These are phyloP conservation scores for Pseudogymnoascus sp. DNA, from an alignment of 2,329 filamentous ascomycete genomes.

Conservation along the genomic window DNA sequence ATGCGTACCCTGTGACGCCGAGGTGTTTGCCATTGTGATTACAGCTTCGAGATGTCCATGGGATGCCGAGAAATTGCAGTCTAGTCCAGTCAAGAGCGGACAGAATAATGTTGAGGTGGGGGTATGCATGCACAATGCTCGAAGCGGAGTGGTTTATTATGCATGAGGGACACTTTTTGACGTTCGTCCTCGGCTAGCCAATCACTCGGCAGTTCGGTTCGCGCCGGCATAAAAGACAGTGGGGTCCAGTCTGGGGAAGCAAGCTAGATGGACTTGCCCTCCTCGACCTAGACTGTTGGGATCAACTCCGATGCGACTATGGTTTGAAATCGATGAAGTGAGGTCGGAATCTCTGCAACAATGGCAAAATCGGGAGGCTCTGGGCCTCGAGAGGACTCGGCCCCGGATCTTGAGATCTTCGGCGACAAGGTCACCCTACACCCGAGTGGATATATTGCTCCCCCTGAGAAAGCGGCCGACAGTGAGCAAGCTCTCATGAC, in stretches of 20 bases:
- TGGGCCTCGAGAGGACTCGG: constrained; percentile 37
- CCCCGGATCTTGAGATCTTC: constrained; percentile 70
- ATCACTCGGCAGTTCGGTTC: constrained; percentile 5
- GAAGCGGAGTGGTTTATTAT: background rate
- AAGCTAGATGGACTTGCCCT: background rate
- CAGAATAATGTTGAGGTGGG: constrained; percentile 1
- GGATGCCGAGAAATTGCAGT: background rate
- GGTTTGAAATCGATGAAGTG: background rate
- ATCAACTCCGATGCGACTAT: background rate
- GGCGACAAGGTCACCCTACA: constrained; percentile 68
- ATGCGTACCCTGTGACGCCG: constrained; percentile 22
- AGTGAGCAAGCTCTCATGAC: constrained; percentile 66
- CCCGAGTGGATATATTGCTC: constrained; percentile 59
- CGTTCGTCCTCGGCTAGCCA: background rate
- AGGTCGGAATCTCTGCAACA: constrained; percentile 10
- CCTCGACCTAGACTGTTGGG: background rate
- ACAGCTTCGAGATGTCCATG: background rate
- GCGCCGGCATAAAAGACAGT: background rate
- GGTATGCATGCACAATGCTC: constrained; percentile 1
- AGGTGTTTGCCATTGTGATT: constrained; percentile 3
- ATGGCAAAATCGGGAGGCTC: constrained; percentile 29
- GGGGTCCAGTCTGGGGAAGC: background rate
- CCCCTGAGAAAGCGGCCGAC: constrained; percentile 33
- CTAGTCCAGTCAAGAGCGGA: background rate
- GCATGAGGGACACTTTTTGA: background rate